phyloP scores from a whole-genome alignment of 176 grass and related monocot genomes.

The Ensete ventricosum region DNA sequence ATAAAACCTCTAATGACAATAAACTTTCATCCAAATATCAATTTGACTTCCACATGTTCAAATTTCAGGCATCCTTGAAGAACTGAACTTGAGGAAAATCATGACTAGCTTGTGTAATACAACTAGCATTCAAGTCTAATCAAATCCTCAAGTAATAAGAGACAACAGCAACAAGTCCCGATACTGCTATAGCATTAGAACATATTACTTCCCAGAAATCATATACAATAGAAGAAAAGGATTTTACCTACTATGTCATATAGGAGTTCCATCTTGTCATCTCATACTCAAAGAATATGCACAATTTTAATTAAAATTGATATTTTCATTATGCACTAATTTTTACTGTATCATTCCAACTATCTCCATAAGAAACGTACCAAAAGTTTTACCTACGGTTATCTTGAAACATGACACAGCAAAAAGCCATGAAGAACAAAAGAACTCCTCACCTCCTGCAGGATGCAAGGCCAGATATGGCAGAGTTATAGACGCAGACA shows the following conservation, averaged over 20 bases:
- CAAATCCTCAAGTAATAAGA: no score
- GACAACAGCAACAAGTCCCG: no score
- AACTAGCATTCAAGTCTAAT: no score
- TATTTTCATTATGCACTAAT: no score
- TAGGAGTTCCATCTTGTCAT: not conserved
- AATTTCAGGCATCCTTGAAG: no score
- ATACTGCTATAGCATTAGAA: not conserved
- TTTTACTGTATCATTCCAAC: not conserved
- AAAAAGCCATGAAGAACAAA: not conserved
- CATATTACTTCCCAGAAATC: not conserved
- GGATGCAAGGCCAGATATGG: slow-evolving; percentile 30
- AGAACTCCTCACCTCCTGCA: slow-evolving; percentile 20
- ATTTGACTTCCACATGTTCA: no score
- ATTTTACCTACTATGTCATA: not conserved
- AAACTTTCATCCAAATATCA: no score
- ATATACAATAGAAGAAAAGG: not conserved
- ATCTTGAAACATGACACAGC: not conserved
- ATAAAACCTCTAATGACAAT: no score
- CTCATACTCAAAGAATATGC: not conserved
- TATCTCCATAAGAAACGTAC: not conserved
- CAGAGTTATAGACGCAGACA: slow-evolving; percentile 33
- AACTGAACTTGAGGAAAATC: no score
- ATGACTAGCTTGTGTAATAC: no score
- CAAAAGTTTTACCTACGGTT: not conserved
- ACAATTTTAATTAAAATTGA: no score